Evolutionary conservation across 163 green algal genomes (phyloP), one percentile per base, ranked within the genome.

Genomic region (Scenedesmus sp.): DNA sequence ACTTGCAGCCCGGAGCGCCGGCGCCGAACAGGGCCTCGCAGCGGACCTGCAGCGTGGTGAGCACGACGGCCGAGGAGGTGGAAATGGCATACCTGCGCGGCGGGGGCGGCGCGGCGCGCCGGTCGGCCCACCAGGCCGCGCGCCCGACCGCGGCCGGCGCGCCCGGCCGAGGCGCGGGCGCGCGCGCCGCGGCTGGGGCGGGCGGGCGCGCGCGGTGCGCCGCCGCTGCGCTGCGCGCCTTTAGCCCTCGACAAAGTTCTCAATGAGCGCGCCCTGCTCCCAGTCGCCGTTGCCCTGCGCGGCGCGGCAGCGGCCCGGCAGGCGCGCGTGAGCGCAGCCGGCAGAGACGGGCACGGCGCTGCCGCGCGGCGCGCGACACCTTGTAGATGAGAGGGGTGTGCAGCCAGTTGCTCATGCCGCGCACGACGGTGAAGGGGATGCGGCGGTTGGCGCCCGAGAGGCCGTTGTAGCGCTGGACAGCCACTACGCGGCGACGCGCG

Each of bases 191-290:
- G 10, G 39, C 39, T 15, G 39, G 6, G 7, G 10, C 39, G 39
- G 6, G 39, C 39, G 10, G 7, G 10, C 39, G 39, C 34, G 63
- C 14, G 29, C 33, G 28, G 33, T 53, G 7, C 5, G 28, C 6
- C 39, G 64, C 42, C 18, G 29, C 51, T 39, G 11, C 6, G 22
- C n/a, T 7, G 58, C 74, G 65, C 11, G 75, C 74, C 75, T 75
- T 70, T 88, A 92, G 29, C 85, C 83, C 33, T 86, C 80, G 1
- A 78, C 83, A 81, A 88, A 85, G 60, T 91, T 79, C 31, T 90
- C 85, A 4, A 83, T 62, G 2, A 85, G 54, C 20, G 83, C 64
- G 26, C 81, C 33, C 10, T 53, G 45, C 2, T 60, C 31, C 82
- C 83, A 90, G 18, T 75, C 62, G 24, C 53, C 58, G 11, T 36